Conservation (phyloP, 1,284 basidiomycete genomes). For the Porogramme epimiltina region DNA sequence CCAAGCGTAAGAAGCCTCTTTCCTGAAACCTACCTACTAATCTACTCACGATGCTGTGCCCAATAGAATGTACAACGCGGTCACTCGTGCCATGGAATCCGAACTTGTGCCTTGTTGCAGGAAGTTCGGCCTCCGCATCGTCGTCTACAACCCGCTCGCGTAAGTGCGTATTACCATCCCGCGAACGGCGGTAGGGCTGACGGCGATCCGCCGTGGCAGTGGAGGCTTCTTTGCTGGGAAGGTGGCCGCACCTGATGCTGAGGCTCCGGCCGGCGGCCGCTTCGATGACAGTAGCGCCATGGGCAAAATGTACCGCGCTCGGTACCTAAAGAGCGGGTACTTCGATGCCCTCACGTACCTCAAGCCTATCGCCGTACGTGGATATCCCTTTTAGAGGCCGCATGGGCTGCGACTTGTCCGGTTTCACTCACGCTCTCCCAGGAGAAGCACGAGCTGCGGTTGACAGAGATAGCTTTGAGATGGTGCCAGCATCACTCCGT, state of each 20-base stretch:
- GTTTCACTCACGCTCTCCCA: constrained; percentile 18
- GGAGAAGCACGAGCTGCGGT: constrained; percentile 41
- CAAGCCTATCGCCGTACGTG: constrained; percentile 36
- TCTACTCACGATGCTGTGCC: too few relatives aligned
- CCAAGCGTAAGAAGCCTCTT: constrained; percentile 37
- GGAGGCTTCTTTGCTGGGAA: constrained; percentile 52
- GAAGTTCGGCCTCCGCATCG: constrained; percentile 55
- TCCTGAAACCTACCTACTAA: background rate
- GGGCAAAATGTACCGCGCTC: constrained; percentile 42
- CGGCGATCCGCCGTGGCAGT: constrained; percentile 3
- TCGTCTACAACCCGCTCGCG: constrained; percentile 56
- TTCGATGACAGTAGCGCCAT: constrained; percentile 34
- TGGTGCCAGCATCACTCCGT: constrained; percentile 50
- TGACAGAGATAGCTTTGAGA: constrained; percentile 46
- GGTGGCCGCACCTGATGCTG: constrained; percentile 35
- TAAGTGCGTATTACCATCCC: constrained; percentile 24
- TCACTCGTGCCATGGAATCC: constrained; percentile 53
- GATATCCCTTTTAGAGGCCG: background rate
- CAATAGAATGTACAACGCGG: constrained; percentile 51
- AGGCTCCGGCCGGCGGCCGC: constrained; percentile 33
- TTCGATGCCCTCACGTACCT: constrained; percentile 48
- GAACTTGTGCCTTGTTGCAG: constrained; percentile 59
- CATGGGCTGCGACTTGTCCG: background rate
- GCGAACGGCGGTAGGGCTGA: background rate
- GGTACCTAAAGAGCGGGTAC: constrained; percentile 47